Evolutionary conservation across 192 early-diverging fungal species (phyloP).

Genomic region (Phlyctochytrium arcticum): DNA sequence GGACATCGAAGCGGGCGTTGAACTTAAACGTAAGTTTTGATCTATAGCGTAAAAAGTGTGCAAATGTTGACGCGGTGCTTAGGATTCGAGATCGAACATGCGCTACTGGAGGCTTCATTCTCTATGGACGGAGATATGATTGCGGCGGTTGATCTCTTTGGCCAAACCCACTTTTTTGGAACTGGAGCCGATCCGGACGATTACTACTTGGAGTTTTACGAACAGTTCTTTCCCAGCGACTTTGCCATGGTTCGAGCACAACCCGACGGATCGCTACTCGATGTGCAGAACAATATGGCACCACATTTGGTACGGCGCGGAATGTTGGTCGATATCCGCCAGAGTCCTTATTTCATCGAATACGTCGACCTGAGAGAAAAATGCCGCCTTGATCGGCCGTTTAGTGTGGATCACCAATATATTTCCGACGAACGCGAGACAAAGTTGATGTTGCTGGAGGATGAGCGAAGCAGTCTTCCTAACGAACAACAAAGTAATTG

Average conservation of each 20-base stretch:
- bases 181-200: conserved; percentile 48
- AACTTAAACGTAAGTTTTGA: conserved; percentile 49
- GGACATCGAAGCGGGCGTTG: conserved; percentile 60
- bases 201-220: conserved; percentile 42
- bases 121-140: conserved; percentile 70
- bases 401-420: not conserved
- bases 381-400: not conserved
- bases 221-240: conserved; percentile 77
- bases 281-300: conserved; percentile 63
- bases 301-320: conserved; percentile 15
- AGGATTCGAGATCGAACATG: conserved; percentile 13
- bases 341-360: conserved; percentile 5
- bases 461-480: not conserved
- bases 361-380: not conserved
- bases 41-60: conserved; percentile 41
- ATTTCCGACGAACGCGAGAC: not conserved
- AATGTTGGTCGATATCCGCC: conserved; percentile 3
- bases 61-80: no score
- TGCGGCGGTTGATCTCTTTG: conserved; percentile 67
- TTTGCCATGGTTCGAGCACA: conserved; percentile 66
- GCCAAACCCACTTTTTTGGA: conserved; percentile 69
- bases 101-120: conserved; percentile 70
- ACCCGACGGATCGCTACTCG: conserved; percentile 62
- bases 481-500: not conserved
- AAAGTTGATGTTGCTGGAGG: not conserved